These are phyloP conservation scores for Leccinum colubrinum DNA, from an alignment of 1,284 basidiomycete species.

Conservation along the genomic window DNA sequence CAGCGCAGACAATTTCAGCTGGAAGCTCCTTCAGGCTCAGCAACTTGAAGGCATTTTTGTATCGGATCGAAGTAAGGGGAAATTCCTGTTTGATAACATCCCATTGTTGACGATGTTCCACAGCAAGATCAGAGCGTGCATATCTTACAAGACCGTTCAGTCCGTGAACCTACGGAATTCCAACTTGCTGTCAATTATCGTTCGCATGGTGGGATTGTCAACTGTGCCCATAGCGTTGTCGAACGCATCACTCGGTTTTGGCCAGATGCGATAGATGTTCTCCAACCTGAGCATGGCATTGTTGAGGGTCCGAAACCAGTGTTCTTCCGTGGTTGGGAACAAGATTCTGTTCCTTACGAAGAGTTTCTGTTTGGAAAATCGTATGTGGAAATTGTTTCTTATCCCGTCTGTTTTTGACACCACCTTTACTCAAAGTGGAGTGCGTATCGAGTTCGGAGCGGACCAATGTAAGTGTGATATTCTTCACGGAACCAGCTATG, in stretches of 20 bases:
- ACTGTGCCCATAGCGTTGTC: conserved; percentile 63
- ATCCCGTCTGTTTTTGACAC: background rate
- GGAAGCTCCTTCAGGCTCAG: conserved; percentile 73
- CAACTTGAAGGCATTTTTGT: conserved; percentile 67
- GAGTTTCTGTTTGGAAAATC: conserved; percentile 55
- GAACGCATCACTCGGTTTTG: conserved; percentile 61
- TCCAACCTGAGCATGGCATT: conserved; percentile 57
- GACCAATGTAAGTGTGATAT: conserved; percentile 51
- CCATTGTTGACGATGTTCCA: background rate
- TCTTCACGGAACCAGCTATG: background rate
- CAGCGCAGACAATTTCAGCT: conserved; percentile 74
- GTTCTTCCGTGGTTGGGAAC: conserved; percentile 56
- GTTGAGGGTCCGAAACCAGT: conserved; percentile 59
- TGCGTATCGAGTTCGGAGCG: conserved; percentile 62
- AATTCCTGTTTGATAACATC: background rate
- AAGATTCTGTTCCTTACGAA: conserved; percentile 50
- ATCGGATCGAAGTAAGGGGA: conserved; percentile 50
- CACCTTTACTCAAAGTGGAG: conserved; percentile 35
- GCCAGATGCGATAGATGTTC: conserved; percentile 62
- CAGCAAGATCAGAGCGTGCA: conserved; percentile 22
- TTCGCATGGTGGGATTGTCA: conserved; percentile 70
- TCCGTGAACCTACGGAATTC: conserved; percentile 46
- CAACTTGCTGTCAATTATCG: conserved; percentile 67
- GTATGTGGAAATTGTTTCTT: conserved; percentile 27
- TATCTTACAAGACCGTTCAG: conserved; percentile 13